Conservation (phyloP, 2,329 filamentous ascomycete species). For the Xylariaceae sp. region DNA sequence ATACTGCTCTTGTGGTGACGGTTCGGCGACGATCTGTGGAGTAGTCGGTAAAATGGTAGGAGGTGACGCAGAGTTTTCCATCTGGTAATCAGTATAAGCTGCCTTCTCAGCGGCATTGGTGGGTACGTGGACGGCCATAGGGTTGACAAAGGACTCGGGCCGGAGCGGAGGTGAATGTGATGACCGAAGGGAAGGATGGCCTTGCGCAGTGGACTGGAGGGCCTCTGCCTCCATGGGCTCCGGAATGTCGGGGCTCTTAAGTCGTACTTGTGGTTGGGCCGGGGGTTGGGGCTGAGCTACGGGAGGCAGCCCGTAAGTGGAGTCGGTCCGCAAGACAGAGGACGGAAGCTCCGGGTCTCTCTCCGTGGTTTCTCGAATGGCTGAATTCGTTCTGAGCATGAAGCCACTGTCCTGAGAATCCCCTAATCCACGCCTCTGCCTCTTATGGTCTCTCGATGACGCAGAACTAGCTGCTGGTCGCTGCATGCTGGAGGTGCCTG, state of each 20-base stretch:
- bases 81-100: conserved; percentile 25
- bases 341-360: conserved; percentile 21
- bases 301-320: conserved; percentile 23
- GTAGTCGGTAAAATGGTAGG: conserved; percentile 17
- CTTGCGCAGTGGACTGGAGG: conserved; percentile 12
- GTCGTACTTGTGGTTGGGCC: conserved; percentile 19
- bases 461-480: conserved; percentile 1
- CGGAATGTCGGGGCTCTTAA: conserved; percentile 27
- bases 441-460: conserved; percentile 5
- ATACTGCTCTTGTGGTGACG: conserved; percentile 11
- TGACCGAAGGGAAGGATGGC: conserved; percentile 16
- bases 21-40: conserved; percentile 16
- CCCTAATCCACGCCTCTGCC: conserved; percentile 9
- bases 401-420: conserved; percentile 17
- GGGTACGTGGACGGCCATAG: conserved; percentile 26
- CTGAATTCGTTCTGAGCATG: conserved; percentile 16
- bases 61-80: conserved; percentile 25
- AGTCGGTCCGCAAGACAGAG: conserved; percentile 17
- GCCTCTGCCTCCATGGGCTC: conserved; percentile 25
- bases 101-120: conserved; percentile 25
- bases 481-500: conserved; percentile 1
- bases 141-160: conserved; percentile 22
- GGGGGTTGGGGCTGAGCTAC: conserved; percentile 20
- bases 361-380: conserved; percentile 20
- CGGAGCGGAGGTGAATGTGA: conserved; percentile 23